These are phyloP conservation scores for Rhizodiscina lignyota DNA, from an alignment of 495 filamentous ascomycete species.

Conservation along the genomic window DNA sequence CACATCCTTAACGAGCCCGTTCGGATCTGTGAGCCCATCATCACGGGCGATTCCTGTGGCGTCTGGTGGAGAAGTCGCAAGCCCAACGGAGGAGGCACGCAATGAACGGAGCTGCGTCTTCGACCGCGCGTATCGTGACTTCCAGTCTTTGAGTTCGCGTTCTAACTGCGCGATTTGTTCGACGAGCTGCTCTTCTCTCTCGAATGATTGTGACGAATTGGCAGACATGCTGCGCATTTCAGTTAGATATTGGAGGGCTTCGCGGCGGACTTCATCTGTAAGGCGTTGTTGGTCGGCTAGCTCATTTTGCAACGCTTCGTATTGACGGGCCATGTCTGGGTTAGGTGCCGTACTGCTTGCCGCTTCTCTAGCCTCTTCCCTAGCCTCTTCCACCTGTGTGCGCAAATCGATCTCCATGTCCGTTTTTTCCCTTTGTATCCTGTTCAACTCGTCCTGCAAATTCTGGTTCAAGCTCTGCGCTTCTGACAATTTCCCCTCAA, in stretches of 20 bases:
- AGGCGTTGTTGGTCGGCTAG: constrained; percentile 63
- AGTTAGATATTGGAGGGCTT: constrained; percentile 66
- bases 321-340: constrained; percentile 18
- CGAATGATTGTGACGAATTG: constrained; percentile 58
- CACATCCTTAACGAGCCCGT: constrained; percentile 74
- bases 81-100: constrained; percentile 60
- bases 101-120: constrained; percentile 75
- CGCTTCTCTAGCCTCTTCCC: constrained; percentile 3
- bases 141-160: constrained; percentile 73
- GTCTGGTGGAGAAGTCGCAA: constrained; percentile 35
- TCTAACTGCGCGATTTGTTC: constrained; percentile 59
- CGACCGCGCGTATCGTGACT: constrained; percentile 66
- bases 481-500: constrained; percentile 66
- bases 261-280: constrained; percentile 75
- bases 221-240: constrained; percentile 82
- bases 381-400: constrained; percentile 41
- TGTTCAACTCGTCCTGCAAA: constrained; percentile 61
- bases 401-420: constrained; percentile 45
- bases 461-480: constrained; percentile 63
- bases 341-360: constrained; percentile 10
- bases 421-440: constrained; percentile 48
- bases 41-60: constrained; percentile 46
- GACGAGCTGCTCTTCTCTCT: constrained; percentile 63
- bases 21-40: constrained; percentile 48
- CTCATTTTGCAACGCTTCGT: constrained; percentile 49